Conservation (phyloP, 2,329 filamentous ascomycete species). For the Colletotrichum musicola region DNA sequence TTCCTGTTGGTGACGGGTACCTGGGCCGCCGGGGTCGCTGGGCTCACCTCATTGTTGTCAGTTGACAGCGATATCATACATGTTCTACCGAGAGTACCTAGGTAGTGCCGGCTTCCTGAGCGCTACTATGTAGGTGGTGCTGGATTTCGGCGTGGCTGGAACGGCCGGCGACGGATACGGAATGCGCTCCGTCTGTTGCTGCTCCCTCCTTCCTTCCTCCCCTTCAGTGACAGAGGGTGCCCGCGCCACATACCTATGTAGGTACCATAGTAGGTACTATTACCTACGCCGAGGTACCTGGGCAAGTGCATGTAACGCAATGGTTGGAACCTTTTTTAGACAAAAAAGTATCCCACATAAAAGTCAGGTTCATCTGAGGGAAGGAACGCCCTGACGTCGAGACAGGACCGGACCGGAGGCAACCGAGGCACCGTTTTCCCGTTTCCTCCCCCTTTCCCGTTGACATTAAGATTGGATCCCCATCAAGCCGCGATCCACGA, state of each 20-base stretch:
- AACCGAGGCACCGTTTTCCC: slow-evolving; percentile 25
- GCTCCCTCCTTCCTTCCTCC: background rate
- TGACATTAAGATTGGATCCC: slow-evolving; percentile 33
- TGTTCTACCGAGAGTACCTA: no score
- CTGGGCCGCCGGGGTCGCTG: no score
- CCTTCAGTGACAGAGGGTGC: background rate
- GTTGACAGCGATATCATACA: no score
- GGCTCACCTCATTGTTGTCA: no score
- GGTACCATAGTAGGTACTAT: background rate
- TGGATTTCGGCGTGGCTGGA: slow-evolving; percentile 14
- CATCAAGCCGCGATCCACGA: slow-evolving; percentile 31
- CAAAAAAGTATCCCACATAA: background rate
- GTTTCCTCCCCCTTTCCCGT: slow-evolving; percentile 2
- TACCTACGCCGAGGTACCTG: no score
- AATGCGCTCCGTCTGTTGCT: slow-evolving; percentile 29
- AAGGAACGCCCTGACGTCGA: background rate
- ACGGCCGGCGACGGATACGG: slow-evolving; percentile 25
- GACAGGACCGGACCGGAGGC: slow-evolving; percentile 4
- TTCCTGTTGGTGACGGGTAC: background rate
- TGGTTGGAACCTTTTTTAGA: no score
- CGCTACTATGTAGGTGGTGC: background rate
- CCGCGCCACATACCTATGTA: background rate
- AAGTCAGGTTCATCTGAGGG: slow-evolving; percentile 10
- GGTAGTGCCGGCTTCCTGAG: background rate
- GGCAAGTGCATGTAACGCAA: no score